A percentile compares a stretch with the other conserved stretches of the same genome.
These are phyloP conservation scores for Dryas drummondii DNA, from an alignment of 306 rosid genomes.

Conservation along the genomic window DNA sequence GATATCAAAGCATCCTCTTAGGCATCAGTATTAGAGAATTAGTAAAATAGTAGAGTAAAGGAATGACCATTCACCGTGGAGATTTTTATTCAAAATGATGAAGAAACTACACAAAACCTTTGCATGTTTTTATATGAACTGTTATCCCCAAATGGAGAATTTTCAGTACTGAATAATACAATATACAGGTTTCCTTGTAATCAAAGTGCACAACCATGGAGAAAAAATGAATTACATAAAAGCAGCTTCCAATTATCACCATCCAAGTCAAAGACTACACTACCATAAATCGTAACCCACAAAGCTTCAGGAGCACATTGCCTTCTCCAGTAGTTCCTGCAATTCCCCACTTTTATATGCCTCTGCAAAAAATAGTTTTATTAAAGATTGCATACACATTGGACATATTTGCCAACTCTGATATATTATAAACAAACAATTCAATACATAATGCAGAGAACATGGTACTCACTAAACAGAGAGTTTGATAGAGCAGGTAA, in stretches of 20 bases:
- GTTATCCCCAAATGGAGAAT: neutral
- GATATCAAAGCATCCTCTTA: too few relatives aligned
- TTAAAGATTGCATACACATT: neutral
- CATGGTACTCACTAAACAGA: neutral
- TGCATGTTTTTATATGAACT: neutral
- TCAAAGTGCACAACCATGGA: conserved; percentile 21
- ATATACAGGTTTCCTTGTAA: conserved; percentile 3
- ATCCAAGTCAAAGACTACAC: neutral
- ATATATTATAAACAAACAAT: neutral
- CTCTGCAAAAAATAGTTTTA: conserved; percentile 42
- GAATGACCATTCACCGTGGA: neutral
- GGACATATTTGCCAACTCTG: neutral
- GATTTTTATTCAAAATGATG: neutral
- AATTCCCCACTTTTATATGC: conserved; percentile 82
- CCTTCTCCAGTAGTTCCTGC: conserved; percentile 85
- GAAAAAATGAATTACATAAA: conserved; percentile 13
- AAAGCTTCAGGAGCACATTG: conserved; percentile 65
- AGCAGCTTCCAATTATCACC: neutral
- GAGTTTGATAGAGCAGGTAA: neutral
- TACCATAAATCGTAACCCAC: neutral
- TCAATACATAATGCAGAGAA: neutral
- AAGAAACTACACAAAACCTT: neutral
- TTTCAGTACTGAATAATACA: neutral
- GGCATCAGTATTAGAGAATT: too few relatives aligned
- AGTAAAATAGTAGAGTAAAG: too few relatives aligned